phyloP scores from a whole-genome alignment of 2,329 filamentous ascomycete species.

The Nemania abortiva region DNA sequence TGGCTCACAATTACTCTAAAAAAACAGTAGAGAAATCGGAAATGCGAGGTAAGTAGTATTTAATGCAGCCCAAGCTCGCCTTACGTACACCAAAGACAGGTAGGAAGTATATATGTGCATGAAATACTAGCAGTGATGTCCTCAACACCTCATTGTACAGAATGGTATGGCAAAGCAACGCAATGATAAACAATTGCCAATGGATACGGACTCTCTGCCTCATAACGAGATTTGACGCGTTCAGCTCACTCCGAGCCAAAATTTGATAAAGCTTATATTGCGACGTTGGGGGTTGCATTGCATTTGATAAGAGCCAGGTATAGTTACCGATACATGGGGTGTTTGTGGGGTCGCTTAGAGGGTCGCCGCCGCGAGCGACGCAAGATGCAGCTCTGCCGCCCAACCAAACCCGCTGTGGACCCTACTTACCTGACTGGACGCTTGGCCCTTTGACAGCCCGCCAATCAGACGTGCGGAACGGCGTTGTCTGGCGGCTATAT shows the following conservation, averaged over 20 bases:
- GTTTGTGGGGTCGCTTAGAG: constrained; percentile 29
- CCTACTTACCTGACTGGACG: constrained; percentile 22
- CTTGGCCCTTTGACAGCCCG: constrained; percentile 39
- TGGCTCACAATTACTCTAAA: background rate
- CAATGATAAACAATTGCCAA: background rate
- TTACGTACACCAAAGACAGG: background rate
- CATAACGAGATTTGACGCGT: background rate
- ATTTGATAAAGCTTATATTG: constrained; percentile 1
- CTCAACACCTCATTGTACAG: background rate
- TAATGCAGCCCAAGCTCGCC: background rate
- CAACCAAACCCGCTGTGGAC: constrained; percentile 41
- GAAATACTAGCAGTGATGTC: background rate
- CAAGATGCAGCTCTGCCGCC: constrained; percentile 43
- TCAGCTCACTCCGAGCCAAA: constrained; percentile 17
- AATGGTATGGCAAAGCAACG: background rate
- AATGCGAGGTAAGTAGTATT: background rate
- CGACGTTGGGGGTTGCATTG: constrained; percentile 31
- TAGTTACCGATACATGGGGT: background rate
- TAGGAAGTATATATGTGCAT: background rate
- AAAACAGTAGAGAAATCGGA: background rate
- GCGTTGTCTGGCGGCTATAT: constrained; percentile 49
- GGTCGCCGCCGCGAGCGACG: constrained; percentile 50
- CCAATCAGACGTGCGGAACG: constrained; percentile 44
- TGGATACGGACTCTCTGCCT: background rate
- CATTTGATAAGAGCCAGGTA: background rate